phyloP scores from a whole-genome alignment of 202 grass and related monocot species.

The Panicum hallii region DNA sequence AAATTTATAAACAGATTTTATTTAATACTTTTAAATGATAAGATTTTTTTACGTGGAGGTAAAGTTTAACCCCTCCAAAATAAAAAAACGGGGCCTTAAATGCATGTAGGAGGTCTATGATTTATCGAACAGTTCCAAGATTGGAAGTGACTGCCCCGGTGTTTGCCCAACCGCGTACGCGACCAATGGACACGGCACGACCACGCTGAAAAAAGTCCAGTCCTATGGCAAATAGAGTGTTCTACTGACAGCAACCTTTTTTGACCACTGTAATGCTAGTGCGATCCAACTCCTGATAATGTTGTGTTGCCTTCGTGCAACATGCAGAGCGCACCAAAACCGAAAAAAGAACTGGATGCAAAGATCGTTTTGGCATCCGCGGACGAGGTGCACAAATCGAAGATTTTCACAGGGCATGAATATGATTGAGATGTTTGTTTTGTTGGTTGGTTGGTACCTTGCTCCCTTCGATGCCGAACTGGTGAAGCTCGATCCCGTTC shows the following conservation, averaged over 20 bases:
- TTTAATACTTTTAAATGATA: no score
- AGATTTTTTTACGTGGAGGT: no score
- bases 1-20: no score
- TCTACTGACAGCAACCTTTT: constrained; percentile 9
- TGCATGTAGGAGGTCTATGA: background rate
- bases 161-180: background rate
- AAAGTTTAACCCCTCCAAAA: no score
- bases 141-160: background rate
- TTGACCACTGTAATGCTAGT: background rate
- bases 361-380: constrained; percentile 16
- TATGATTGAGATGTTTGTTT: background rate
- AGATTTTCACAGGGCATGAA: background rate
- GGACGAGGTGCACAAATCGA: background rate
- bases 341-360: background rate
- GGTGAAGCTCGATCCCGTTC: constrained; percentile 79
- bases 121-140: background rate
- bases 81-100: no score
- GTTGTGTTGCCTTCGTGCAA: background rate
- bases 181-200: background rate
- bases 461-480: constrained; percentile 79
- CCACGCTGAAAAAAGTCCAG: background rate
- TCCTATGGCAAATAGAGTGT: background rate
- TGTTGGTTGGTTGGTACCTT: constrained; percentile 57
- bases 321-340: constrained; percentile 27
- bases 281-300: background rate